Evolutionary conservation across 2,329 filamentous ascomycete species (phyloP).

Genomic region (Trichoderma sp.): DNA sequence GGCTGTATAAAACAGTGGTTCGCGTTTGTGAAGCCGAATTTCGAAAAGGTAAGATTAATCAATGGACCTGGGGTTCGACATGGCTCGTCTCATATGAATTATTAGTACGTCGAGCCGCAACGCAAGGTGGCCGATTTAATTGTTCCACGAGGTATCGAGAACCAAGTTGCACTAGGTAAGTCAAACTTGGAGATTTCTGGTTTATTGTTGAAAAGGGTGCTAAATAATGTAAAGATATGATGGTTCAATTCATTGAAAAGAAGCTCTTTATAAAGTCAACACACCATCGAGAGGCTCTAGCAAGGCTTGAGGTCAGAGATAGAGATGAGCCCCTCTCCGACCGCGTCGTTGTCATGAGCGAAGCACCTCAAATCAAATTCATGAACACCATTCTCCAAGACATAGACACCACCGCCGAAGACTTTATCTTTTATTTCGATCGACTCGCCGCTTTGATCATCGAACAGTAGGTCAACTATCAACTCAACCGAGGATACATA

Average conservation of each 20-base stretch:
- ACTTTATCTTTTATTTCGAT: constrained; percentile 98
- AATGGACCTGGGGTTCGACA: background rate
- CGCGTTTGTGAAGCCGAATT: constrained; percentile 93
- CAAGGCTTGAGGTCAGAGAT: constrained; percentile 72
- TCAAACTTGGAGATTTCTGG: background rate
- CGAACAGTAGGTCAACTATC: constrained; percentile 61
- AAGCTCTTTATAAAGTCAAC: constrained; percentile 85
- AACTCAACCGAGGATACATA: background rate
- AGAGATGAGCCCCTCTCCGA: constrained; percentile 73
- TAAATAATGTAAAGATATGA: constrained; percentile 66
- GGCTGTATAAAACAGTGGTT: constrained; percentile 99
- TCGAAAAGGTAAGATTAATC: constrained; percentile 65
- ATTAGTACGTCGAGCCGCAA: constrained; percentile 83
- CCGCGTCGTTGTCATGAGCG: constrained; percentile 73
- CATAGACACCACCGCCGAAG: constrained; percentile 76
- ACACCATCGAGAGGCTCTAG: constrained; percentile 78
- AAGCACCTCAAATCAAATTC: constrained; percentile 78
- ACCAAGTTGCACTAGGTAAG: constrained; percentile 83
- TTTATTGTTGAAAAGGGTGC: constrained; percentile 13
- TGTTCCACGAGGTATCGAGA: constrained; percentile 91
- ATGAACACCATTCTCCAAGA: constrained; percentile 93
- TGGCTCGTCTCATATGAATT: background rate
- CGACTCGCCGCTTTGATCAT: constrained; percentile 82
- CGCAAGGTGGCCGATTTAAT: constrained; percentile 92
- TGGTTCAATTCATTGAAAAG: constrained; percentile 88